A percentile compares a stretch with the other conserved stretches of the same genome.
Evolutionary conservation across 495 filamentous ascomycete species (phyloP).

Genomic region (Penicillium alfredii): DNA sequence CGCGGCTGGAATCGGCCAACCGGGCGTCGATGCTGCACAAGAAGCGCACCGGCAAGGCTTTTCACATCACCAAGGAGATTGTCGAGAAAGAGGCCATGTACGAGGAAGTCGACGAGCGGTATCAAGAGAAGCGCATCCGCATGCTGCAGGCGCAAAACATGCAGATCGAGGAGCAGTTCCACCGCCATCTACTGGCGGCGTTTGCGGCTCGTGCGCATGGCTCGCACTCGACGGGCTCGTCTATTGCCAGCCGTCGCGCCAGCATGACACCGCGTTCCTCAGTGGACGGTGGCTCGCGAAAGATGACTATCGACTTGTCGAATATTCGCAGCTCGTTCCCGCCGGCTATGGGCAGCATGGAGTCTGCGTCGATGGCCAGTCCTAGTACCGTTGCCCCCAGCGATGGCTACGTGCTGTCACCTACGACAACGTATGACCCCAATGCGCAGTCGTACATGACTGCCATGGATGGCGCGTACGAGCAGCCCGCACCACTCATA

Average conservation of each 20-base stretch:
- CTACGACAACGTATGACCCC: slow-evolving; percentile 20
- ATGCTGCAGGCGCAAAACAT: slow-evolving; percentile 40
- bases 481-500: too few relatives aligned
- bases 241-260: slow-evolving; percentile 19
- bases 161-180: slow-evolving; percentile 39
- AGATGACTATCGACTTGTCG: slow-evolving; percentile 40
- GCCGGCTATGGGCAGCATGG: slow-evolving; percentile 25
- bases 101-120: slow-evolving; percentile 82
- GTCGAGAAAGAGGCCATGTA: slow-evolving; percentile 96
- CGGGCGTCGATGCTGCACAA: slow-evolving; percentile 88
- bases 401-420: slow-evolving; percentile 28
- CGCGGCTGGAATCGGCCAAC: slow-evolving; percentile 80
- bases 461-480: too few relatives aligned
- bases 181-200: slow-evolving; percentile 33
- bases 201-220: slow-evolving; percentile 24
- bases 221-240: slow-evolving; percentile 8
- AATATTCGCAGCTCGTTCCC: slow-evolving; percentile 28
- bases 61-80: slow-evolving; percentile 81
- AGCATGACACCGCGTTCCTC: slow-evolving; percentile 27
- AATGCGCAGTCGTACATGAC: slow-evolving; percentile 25
- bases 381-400: slow-evolving; percentile 13
- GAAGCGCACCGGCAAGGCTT: slow-evolving; percentile 74
- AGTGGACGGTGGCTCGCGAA: slow-evolving; percentile 25
- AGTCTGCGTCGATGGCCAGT: slow-evolving; percentile 22
- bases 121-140: slow-evolving; percentile 39